phyloP scores from a whole-genome alignment of 2,329 filamentous ascomycete genomes.

The Ophiosphaerella korrae region DNA sequence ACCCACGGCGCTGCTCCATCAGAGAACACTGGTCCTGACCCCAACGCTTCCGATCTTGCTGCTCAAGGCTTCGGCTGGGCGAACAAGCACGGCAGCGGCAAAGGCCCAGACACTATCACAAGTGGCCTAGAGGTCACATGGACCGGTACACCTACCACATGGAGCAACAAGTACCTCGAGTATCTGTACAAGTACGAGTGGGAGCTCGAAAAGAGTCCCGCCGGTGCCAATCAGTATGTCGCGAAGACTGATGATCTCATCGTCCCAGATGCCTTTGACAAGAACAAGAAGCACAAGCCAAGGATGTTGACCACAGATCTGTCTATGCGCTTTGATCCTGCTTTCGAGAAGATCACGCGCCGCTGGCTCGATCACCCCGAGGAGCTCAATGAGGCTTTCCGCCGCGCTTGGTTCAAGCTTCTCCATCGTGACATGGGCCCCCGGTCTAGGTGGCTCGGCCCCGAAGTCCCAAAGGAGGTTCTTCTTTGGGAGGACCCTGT shows the following conservation, averaged over 20 bases:
- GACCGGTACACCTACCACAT: conserved; percentile 77
- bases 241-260: conserved; percentile 70
- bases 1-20: conserved; percentile 73
- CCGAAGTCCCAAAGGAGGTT: conserved; percentile 72
- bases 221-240: conserved; percentile 77
- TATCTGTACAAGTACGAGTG: conserved; percentile 81
- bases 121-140: conserved; percentile 79
- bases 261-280: conserved; percentile 74
- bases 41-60: conserved; percentile 67
- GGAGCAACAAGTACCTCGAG: conserved; percentile 75
- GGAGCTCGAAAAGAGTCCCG: conserved; percentile 76
- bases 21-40: conserved; percentile 70
- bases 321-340: conserved; percentile 71
- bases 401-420: conserved; percentile 82
- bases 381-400: conserved; percentile 71
- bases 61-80: conserved; percentile 75
- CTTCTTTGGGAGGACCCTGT: conserved; percentile 79
- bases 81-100: conserved; percentile 68
- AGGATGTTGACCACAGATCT: conserved; percentile 79
- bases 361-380: conserved; percentile 72
- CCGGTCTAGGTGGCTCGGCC: conserved; percentile 71
- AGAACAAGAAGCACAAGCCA: conserved; percentile 74
- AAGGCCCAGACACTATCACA: conserved; percentile 75
- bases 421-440: conserved; percentile 81
- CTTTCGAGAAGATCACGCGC: conserved; percentile 76